Conservation (phyloP, 23 red algal genomes). For the Agarophyton chilense region DNA sequence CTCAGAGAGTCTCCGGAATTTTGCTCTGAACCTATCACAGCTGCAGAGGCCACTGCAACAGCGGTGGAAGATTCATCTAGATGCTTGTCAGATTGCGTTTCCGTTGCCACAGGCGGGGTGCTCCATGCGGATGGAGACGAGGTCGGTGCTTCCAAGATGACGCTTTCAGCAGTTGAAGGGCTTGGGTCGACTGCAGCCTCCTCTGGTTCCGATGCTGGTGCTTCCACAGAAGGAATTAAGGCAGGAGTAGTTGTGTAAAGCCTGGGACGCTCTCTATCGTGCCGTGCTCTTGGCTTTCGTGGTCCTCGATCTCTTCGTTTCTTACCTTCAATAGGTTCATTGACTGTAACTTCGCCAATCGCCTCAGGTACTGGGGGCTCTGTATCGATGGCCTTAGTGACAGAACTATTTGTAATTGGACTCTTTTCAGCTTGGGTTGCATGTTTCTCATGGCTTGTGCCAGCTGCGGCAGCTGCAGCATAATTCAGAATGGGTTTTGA, state of each 20-base stretch:
- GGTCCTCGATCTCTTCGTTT: constrained; percentile 35
- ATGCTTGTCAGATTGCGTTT: constrained; percentile 28
- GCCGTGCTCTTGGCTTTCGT: constrained; percentile 30
- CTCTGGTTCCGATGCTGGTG: neutral
- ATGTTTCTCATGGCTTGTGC: constrained; percentile 65
- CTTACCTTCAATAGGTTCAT: constrained; percentile 1
- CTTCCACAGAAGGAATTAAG: neutral
- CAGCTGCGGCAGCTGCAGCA: constrained; percentile 58
- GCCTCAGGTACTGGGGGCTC: neutral
- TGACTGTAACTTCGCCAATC: neutral
- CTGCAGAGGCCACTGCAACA: constrained; percentile 47
- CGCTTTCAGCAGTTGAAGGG: neutral
- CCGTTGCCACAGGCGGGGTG: neutral
- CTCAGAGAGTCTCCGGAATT: constrained; percentile 47
- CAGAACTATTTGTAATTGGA: neutral
- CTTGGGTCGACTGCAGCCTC: neutral
- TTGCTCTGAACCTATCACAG: constrained; percentile 52
- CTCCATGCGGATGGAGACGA: constrained; percentile 24
- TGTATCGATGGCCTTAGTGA: neutral
- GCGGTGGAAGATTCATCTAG: constrained; percentile 49
- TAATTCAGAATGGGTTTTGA: constrained; percentile 63
- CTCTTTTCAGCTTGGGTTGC: constrained; percentile 1
- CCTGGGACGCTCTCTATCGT: constrained; percentile 31
- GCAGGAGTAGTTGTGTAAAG: constrained; percentile 5
- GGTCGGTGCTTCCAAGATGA: constrained; percentile 4